These are phyloP conservation scores for Metschnikowia borealis DNA, from an alignment of 805 yeast species.

Conservation along the genomic window DNA sequence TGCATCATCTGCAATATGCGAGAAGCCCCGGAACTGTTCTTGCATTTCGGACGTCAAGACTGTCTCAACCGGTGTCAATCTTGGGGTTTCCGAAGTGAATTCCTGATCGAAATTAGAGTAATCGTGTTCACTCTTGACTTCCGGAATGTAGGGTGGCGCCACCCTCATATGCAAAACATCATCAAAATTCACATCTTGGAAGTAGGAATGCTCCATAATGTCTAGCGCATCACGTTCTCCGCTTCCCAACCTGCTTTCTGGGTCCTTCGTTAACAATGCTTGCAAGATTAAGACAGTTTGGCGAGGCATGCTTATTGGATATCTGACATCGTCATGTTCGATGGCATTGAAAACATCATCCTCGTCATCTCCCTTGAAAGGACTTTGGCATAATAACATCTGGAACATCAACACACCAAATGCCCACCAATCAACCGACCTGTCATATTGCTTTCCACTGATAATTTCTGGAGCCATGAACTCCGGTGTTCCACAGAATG, in stretches of 20 bases:
- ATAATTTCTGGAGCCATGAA: conserved; percentile 98
- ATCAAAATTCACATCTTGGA: conserved; percentile 84
- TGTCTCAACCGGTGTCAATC: conserved; percentile 91
- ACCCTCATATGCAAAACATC: conserved; percentile 70
- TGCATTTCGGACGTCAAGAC: conserved; percentile 82
- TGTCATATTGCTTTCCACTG: conserved; percentile 86
- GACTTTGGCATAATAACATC: conserved; percentile 94
- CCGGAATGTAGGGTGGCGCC: conserved; percentile 88
- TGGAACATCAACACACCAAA: conserved; percentile 95
- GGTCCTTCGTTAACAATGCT: conserved; percentile 86
- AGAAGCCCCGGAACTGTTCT: conserved; percentile 96
- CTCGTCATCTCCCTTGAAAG: conserved; percentile 95
- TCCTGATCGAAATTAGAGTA: conserved; percentile 91
- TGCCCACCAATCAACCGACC: conserved; percentile 99
- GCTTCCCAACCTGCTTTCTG: conserved; percentile 76
- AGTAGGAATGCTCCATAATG: conserved; percentile 93
- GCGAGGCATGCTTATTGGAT: conserved; percentile 96
- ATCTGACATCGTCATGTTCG: conserved; percentile 90
- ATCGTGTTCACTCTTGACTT: conserved; percentile 81
- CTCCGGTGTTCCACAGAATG: conserved; percentile 99
- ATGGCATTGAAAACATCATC: conserved; percentile 97
- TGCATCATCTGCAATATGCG: conserved; percentile 70
- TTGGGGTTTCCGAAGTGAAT: conserved; percentile 91
- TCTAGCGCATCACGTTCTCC: conserved; percentile 88
- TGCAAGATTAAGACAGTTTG: conserved; percentile 94